Base-by-base conservation (phyloP, 169 alveolate genomes). In the Prorocentrum cordatum region DNA sequence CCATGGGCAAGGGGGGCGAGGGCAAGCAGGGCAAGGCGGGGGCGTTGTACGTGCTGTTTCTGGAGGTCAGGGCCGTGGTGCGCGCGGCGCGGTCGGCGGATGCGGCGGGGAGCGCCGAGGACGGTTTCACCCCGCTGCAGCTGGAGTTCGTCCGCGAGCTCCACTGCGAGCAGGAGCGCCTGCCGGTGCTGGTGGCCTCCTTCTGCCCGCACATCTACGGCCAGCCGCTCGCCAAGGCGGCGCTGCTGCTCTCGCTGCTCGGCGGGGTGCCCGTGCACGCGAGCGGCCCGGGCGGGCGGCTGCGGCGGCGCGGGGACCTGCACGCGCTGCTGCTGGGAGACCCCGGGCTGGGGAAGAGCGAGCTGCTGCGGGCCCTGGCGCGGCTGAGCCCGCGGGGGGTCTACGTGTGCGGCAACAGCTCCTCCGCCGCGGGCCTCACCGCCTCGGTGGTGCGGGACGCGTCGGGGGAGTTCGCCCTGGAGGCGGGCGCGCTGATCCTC, bases 381-480 rank as follows among this genome's bases (percentile, higher is more conserved):
- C 9, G 90, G 29, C 67, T 80, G 47, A 77, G 73, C 42, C 71
- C 38, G 18, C 47, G 71, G 26, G 87, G 86, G 29, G 87, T 77
- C 33, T 77, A 77, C 66, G 87, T 77, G 33, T 77, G 73, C 9
- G 87, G 87, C n/a, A 77, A 77, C 62, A 27, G 54, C 62, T 77
- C 87, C 33, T 77, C 87, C 32, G 58, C 87, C 12, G 87, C 87
- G 16, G 87, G 87, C 24, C 42, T 77, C 26, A 77, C 87, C 0
- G 87, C 87, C 73, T 77, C 87, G 5, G 87, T 77, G n/a, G 87
- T 77, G 31, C 87, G 87, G 31, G 87, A 77, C 31, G 73, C 87
- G 18, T 58, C 73, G 0, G 87, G 87, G 26, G 87, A 77, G 62
- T 77, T 77, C 32, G 87, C 87, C 33, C 32, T 77, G 73, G 87